Percentiles rank a stretch among this genome's conserved stretches.
Evolutionary conservation across 2,329 filamentous ascomycete species (phyloP).

Genomic region (Penicillium sp.): DNA sequence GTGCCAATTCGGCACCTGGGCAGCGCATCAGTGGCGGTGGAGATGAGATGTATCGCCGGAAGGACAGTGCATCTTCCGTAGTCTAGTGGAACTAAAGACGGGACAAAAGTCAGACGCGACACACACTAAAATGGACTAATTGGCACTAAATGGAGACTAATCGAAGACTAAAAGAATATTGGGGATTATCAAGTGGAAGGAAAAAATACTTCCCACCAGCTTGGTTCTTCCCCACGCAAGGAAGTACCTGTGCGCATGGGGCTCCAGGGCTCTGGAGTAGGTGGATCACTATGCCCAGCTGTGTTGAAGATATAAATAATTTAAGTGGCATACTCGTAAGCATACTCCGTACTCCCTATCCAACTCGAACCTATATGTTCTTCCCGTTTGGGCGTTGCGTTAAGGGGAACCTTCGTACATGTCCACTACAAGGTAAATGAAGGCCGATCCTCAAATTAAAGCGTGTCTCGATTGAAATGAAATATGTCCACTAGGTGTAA

Average conservation of each 20-base stretch:
- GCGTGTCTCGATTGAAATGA: neutral
- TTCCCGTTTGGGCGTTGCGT: neutral
- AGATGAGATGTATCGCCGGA: slow-evolving; percentile 3
- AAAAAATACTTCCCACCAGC: neutral
- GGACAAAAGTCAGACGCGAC: neutral
- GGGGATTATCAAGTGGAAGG: neutral
- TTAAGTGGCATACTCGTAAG: too few relatives aligned
- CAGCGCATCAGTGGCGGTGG: neutral
- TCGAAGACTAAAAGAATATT: neutral
- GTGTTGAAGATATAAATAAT: too few relatives aligned
- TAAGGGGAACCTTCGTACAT: neutral
- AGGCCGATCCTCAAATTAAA: neutral
- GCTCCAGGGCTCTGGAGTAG: neutral
- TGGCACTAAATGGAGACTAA: neutral
- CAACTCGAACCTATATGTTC: too few relatives aligned
- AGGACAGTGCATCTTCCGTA: neutral
- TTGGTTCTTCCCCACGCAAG: slow-evolving; percentile 3
- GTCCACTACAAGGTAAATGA: neutral
- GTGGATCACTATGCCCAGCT: neutral
- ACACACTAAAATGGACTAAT: neutral
- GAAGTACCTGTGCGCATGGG: neutral
- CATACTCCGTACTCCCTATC: neutral
- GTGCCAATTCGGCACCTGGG: neutral
- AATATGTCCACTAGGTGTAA: slow-evolving; percentile 29
- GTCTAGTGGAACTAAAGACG: neutral